Conservation (phyloP, 768 basidiomycete genomes). For the Cystobasidium ongulense region DNA sequence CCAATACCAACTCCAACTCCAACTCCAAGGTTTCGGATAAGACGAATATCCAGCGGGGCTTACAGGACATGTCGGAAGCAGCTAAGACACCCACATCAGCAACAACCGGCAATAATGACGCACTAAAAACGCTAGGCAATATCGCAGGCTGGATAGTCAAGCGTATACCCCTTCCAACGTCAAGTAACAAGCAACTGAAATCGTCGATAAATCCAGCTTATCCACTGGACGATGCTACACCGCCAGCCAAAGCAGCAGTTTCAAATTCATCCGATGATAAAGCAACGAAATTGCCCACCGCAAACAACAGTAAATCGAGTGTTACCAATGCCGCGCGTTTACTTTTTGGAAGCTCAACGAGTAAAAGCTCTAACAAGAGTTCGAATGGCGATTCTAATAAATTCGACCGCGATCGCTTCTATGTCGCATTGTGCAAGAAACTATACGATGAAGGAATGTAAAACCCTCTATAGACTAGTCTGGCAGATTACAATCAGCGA, state of each 20-base stretch:
- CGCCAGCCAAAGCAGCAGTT: neutral
- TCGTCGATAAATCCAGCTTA: slow-evolving; percentile 20
- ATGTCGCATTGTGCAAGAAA: slow-evolving; percentile 77
- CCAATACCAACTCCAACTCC: neutral
- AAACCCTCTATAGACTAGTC: neutral
- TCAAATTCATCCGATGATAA: neutral
- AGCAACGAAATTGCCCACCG: slow-evolving; percentile 11
- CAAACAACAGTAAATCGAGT: neutral
- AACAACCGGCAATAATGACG: slow-evolving; percentile 33
- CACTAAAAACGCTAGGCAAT: slow-evolving; percentile 33
- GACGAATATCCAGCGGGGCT: slow-evolving; percentile 21
- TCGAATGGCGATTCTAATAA: slow-evolving; percentile 56
- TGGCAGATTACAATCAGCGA: neutral
- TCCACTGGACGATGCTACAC: neutral
- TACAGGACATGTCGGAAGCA: neutral
- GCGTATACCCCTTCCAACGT: slow-evolving; percentile 12
- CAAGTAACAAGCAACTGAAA: neutral
- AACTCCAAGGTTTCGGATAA: slow-evolving; percentile 6
- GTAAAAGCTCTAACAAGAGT: neutral
- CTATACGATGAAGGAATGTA: slow-evolving; percentile 85
- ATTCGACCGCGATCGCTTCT: slow-evolving; percentile 77
- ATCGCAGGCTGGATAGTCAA: slow-evolving; percentile 21
- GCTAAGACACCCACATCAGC: slow-evolving; percentile 9
- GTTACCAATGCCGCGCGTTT: neutral
- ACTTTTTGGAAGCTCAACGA: slow-evolving; percentile 18